These are phyloP conservation scores for Amphichorda felina DNA, from an alignment of 2,329 filamentous ascomycete genomes.

Conservation along the genomic window DNA sequence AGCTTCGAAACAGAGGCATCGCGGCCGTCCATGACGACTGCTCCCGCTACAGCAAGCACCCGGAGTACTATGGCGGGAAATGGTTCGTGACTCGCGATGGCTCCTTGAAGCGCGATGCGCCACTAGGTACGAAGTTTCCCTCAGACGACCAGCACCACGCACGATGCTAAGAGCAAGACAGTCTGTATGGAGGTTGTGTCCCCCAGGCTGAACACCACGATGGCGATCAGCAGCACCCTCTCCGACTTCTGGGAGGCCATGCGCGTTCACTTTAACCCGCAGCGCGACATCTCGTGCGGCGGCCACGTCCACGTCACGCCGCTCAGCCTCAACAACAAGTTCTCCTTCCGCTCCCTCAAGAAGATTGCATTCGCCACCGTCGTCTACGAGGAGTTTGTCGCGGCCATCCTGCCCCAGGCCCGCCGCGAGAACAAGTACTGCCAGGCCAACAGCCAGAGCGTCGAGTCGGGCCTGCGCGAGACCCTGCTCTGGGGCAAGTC, in stretches of 20 bases:
- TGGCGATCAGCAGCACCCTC: constrained; percentile 17
- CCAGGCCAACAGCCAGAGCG: constrained; percentile 17
- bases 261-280: constrained; percentile 25
- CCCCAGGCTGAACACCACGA: constrained; percentile 22
- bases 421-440: constrained; percentile 24
- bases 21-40: constrained; percentile 23
- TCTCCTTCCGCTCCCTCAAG: constrained; percentile 21
- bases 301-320: constrained; percentile 28
- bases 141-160: neutral
- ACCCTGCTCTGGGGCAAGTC: constrained; percentile 16
- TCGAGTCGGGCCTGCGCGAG: constrained; percentile 15
- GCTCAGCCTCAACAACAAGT: constrained; percentile 17
- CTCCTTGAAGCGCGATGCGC: constrained; percentile 22
- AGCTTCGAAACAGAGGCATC: constrained; percentile 24
- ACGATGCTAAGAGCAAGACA: constrained; percentile 5
- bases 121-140: constrained; percentile 15
- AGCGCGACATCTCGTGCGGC: constrained; percentile 21
- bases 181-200: constrained; percentile 30
- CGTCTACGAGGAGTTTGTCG: constrained; percentile 21
- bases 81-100: constrained; percentile 28
- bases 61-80: constrained; percentile 27
- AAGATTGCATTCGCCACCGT: constrained; percentile 23
- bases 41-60: constrained; percentile 25
- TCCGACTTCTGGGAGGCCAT: constrained; percentile 28
- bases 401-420: constrained; percentile 15